Base-by-base conservation (phyloP, 129 eudicot genomes). In the Helichrysum umbraculigerum region DNA sequence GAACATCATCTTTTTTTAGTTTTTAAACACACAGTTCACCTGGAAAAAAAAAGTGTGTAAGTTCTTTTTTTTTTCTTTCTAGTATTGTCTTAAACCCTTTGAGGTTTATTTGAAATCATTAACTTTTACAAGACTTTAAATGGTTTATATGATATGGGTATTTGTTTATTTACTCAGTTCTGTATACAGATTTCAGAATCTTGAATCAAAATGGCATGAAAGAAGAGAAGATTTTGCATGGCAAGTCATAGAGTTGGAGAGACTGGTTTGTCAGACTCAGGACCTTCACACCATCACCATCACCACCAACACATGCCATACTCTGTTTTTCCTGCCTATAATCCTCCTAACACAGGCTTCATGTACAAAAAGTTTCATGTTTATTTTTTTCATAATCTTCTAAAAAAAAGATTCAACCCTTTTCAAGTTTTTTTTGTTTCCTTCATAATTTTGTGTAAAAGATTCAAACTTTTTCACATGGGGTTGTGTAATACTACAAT, bases 231-330 rank as follows among this genome's bases (percentile, higher is more conserved):
- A 54, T 15, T 71, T 80, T 91, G 92, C 93, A 94, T 95, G 99
- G 96, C 86, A 74, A 89, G 92, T 83, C 97, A 89, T 28, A 71
- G 96, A 84, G 72, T 93, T 77, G 97, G 90, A 80, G 92, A 85
- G 74, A 78, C 91, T 64, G 85, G 88, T 82, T 83, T 90, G 66
- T 77, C 95, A 59, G 85, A 83, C 79, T 79, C 92, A 32, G 90
- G 88, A 21, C 83, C 90, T 77, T 88, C 89, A 74, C 89, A 79
- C 81, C 87, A 87, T 52, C 59, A 52, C 9, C 61, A 56, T 56
- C 61, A 88, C 39, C 88, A 79, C 52, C 89, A 83, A 74, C 96
- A 90, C 73, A 72, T 88, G 41, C 88, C 91, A 52, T 88, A 88
- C 77, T 75, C 97, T 72, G 78, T 89, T 79, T 86, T 76, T 72